Evolutionary conservation across 805 yeast genomes (phyloP).

Genomic region (Torulaspora microellipsoides): DNA sequence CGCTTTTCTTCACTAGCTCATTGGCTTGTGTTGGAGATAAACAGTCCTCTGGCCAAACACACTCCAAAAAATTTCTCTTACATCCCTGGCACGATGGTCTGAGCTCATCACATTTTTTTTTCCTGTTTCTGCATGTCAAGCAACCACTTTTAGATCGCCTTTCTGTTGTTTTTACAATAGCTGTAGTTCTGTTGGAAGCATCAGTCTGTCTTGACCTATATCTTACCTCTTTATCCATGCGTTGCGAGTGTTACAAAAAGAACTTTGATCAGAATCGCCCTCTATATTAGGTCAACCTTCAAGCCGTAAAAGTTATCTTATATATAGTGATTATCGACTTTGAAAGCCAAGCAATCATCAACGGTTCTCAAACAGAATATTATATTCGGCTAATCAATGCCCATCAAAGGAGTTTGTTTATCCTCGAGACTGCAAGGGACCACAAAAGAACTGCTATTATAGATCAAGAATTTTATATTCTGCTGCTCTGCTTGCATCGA

Average conservation of each 20-base stretch:
- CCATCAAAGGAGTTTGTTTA: no score
- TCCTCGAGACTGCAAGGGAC: no score
- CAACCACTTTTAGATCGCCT: slow-evolving; percentile 69
- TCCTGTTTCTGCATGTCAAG: slow-evolving; percentile 69
- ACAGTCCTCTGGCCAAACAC: slow-evolving; percentile 56
- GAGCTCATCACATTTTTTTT: slow-evolving; percentile 72
- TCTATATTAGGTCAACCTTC: neutral
- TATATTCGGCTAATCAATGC: no score
- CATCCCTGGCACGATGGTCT: slow-evolving; percentile 68
- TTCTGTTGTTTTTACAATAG: slow-evolving; percentile 18
- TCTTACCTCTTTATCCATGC: slow-evolving; percentile 3
- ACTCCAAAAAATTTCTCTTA: slow-evolving; percentile 53
- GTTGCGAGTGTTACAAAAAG: neutral
- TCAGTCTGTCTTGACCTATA: slow-evolving; percentile 6
- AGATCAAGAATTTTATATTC: no score
- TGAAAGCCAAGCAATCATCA: no score
- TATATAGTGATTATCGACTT: no score
- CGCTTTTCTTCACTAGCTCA: neutral
- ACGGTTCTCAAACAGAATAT: no score
- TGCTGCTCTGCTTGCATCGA: no score
- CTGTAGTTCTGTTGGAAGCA: neutral
- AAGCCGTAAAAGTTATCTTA: no score
- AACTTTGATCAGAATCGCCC: neutral
- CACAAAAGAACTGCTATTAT: no score
- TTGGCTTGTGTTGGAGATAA: neutral